phyloP scores from a whole-genome alignment of 371 early-diverging fungal species.

The Zychaea mexicana region DNA sequence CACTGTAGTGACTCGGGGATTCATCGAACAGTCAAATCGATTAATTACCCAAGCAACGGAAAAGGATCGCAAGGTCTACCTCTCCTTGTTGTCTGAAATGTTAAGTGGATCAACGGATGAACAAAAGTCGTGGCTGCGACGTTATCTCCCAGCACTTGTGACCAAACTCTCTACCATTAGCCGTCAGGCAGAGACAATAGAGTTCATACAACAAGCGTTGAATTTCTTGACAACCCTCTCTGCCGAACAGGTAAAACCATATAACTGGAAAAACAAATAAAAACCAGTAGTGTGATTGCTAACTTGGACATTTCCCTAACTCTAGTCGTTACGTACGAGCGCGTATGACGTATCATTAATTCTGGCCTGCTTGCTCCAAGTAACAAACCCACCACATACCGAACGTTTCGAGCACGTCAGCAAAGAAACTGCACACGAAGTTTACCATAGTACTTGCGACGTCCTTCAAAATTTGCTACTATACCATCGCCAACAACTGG shows the following conservation, averaged over 20 bases:
- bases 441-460: slow-evolving; percentile 48
- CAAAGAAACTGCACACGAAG: slow-evolving; percentile 19
- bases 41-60: slow-evolving; percentile 16
- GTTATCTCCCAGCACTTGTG: slow-evolving; percentile 39
- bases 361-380: slow-evolving; percentile 34
- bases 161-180: slow-evolving; percentile 39
- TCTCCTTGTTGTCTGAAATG: slow-evolving; percentile 26
- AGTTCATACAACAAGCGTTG: slow-evolving; percentile 35
- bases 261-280: background rate
- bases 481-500: slow-evolving; percentile 49
- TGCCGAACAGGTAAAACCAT: slow-evolving; percentile 14
- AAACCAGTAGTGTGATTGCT: background rate
- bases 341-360: slow-evolving; percentile 24
- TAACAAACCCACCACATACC: slow-evolving; percentile 29
- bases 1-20: slow-evolving; percentile 22
- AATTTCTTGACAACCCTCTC: slow-evolving; percentile 42
- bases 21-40: slow-evolving; percentile 24
- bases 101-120: slow-evolving; percentile 8
- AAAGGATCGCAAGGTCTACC: slow-evolving; percentile 25
- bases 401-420: slow-evolving; percentile 20
- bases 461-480: slow-evolving; percentile 45
- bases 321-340: background rate
- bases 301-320: background rate
- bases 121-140: slow-evolving; percentile 45
- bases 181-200: slow-evolving; percentile 33